phyloP scores from a whole-genome alignment of 164 flowering plant genomes.

The Litsea cubeba region DNA sequence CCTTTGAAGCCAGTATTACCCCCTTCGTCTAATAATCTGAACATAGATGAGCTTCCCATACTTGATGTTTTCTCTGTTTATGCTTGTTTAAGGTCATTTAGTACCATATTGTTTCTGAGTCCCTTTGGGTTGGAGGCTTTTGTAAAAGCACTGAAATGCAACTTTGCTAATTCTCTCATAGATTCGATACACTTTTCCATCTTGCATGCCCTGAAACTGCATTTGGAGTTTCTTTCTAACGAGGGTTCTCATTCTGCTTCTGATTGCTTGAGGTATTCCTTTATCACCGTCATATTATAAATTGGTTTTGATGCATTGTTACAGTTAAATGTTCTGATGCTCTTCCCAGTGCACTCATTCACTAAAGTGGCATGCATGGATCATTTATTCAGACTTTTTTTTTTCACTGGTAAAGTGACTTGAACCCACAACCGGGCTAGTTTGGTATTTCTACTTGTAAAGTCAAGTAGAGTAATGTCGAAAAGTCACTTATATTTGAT shows the following conservation, averaged over 20 bases:
- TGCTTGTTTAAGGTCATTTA: slow-evolving; percentile 81
- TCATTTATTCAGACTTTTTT: not conserved
- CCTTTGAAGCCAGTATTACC: slow-evolving; percentile 57
- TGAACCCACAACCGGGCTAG: too few relatives aligned
- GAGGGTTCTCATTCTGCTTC: slow-evolving; percentile 71
- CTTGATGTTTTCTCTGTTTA: slow-evolving; percentile 75
- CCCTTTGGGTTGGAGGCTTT: slow-evolving; percentile 88
- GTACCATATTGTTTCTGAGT: slow-evolving; percentile 71
- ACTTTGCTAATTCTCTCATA: slow-evolving; percentile 50
- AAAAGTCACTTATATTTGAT: too few relatives aligned
- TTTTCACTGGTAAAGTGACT: too few relatives aligned
- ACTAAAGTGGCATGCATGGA: not conserved
- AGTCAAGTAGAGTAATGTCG: too few relatives aligned
- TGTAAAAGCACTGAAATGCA: slow-evolving; percentile 57
- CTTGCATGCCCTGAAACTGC: slow-evolving; percentile 63
- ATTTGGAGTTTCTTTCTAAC: slow-evolving; percentile 61
- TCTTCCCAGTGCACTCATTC: not conserved
- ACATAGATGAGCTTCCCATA: slow-evolving; percentile 50
- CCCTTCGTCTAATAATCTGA: slow-evolving; percentile 56
- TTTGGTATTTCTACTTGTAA: too few relatives aligned
- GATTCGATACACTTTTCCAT: slow-evolving; percentile 76
- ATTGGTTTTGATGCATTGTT: not conserved
- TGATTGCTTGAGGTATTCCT: slow-evolving; percentile 68
- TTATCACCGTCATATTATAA: not conserved
- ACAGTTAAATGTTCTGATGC: not conserved